Base-by-base conservation (phyloP, 768 basidiomycete species). In the Leucocoprinus birnbaumii region DNA sequence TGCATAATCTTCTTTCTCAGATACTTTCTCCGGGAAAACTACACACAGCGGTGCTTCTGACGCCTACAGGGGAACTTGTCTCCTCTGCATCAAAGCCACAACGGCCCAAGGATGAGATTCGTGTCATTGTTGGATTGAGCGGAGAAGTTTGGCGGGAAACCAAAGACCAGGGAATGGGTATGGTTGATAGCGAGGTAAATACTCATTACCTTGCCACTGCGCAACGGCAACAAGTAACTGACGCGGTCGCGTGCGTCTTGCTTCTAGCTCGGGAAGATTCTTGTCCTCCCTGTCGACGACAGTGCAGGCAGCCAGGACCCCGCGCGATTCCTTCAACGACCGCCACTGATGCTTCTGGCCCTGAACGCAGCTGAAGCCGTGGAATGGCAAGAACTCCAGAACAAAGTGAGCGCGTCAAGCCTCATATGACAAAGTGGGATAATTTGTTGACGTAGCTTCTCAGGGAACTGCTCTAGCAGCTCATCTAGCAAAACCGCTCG, bases 101-200 rank as follows among this genome's bases (percentile, higher is more conserved):
- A 24, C 73, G 80, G 49, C 67, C 83, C 24, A 91, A 90, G 69
- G 89, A 91, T 62, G 84, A 87, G 50, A 78, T 91, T 44, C 80
- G 86, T 51, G 80, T 91, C 41, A 72, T 86, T 24, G 86, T 85
- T 7, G 89, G 89, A 14, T 69, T 92, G 26, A 82, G 83, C 40
- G 81, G 82, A 9, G 89, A 91, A 66, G 75, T 89, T 31, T 92
- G 90, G 89, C 82, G 82, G 48, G 89, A 91, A 68, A 87, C 84
- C 24, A 77, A 74, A 57, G 83, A 80, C 21, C 76, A 84, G 44
- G 84, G 81, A 9, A 73, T 76, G 43, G 87, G 86, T 16, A 87
- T 86, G 83, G 85, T 84, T 2, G 89, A 91, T 57, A 85, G 85
- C 66, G 89, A 91, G 80, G 89, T 89, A 61, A 62, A 75, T 66